phyloP scores from a whole-genome alignment of 805 yeast genomes.

The Lipomyces kockii region DNA sequence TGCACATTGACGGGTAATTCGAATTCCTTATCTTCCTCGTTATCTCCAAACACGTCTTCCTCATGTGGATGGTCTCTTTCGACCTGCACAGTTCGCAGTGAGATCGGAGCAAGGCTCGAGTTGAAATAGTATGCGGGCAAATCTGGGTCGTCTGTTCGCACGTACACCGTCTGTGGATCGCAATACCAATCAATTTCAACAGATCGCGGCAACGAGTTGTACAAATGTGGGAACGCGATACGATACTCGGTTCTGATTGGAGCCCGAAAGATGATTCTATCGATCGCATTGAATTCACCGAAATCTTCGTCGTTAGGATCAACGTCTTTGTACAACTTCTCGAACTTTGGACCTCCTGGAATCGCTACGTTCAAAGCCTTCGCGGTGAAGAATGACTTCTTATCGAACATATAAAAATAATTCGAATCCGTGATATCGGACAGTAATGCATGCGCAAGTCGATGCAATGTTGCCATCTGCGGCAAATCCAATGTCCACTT shows the following conservation, averaged over 20 bases:
- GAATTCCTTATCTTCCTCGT: conserved; percentile 50
- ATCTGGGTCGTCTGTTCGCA: conserved; percentile 55
- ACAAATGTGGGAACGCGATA: conserved; percentile 84
- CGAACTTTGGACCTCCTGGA: conserved; percentile 97
- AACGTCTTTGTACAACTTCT: conserved; percentile 72
- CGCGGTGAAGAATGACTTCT: conserved; percentile 82
- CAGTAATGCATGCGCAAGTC: conserved; percentile 72
- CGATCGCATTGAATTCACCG: conserved; percentile 88
- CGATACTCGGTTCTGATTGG: conserved; percentile 81
- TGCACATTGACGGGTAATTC: conserved; percentile 50
- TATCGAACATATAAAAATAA: conserved; percentile 73
- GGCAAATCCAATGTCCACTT: conserved; percentile 68
- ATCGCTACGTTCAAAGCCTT: conserved; percentile 84
- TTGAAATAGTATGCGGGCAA: conserved; percentile 62
- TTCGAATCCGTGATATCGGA: conserved; percentile 64
- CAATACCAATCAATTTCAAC: conserved; percentile 68
- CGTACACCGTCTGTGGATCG: conserved; percentile 60
- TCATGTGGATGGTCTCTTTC: conserved; percentile 38
- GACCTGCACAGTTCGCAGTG: conserved; percentile 42
- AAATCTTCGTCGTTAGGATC: conserved; percentile 75
- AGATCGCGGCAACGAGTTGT: conserved; percentile 73
- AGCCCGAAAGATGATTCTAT: conserved; percentile 78
- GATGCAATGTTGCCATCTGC: conserved; percentile 66
- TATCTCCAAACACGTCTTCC: conserved; percentile 36
- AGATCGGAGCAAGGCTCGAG: conserved; percentile 61